A percentile compares a stretch with the other conserved stretches of the same genome.
These are phyloP conservation scores for Coemansia sp. DNA, from an alignment of 192 early-diverging fungal genomes.

Conservation along the genomic window DNA sequence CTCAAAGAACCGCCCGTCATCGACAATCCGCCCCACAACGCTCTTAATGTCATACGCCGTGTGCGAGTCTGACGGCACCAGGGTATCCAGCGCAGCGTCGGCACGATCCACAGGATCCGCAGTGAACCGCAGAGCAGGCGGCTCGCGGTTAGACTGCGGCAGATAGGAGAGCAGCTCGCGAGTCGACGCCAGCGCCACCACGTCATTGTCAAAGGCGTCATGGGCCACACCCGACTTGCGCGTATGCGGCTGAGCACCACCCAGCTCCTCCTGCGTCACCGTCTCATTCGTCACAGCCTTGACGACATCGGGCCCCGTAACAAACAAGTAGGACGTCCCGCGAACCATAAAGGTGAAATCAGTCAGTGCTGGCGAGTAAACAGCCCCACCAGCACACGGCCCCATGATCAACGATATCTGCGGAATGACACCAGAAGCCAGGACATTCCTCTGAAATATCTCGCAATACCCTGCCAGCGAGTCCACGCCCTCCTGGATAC, in stretches of 20 bases:
- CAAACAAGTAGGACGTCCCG: conserved; percentile 92
- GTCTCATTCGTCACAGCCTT: conserved; percentile 93
- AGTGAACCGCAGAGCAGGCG: conserved; percentile 61
- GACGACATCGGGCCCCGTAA: conserved; percentile 96
- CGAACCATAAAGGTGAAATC: conserved; percentile 98
- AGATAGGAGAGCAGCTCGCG: conserved; percentile 87
- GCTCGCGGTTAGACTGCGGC: conserved; percentile 78
- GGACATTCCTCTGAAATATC: conserved; percentile 93
- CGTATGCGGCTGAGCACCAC: conserved; percentile 88
- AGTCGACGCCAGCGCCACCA: conserved; percentile 76
- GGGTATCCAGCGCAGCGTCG: conserved; percentile 77
- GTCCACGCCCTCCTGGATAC: conserved; percentile 98
- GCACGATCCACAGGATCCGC: conserved; percentile 65
- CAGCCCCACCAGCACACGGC: conserved; percentile 95
- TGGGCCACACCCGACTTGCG: conserved; percentile 91
- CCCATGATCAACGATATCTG: conserved; percentile 98
- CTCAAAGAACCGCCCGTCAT: conserved; percentile 87
- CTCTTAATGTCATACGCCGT: conserved; percentile 95
- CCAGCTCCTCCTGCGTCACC: conserved; percentile 93
- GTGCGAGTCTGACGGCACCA: conserved; percentile 87
- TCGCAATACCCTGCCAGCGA: conserved; percentile 94
- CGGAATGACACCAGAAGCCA: conserved; percentile 90
- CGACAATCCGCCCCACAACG: conserved; percentile 77
- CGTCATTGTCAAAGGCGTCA: conserved; percentile 88
- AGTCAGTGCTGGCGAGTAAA: conserved; percentile 95